Evolutionary conservation across 805 yeast species (phyloP).

Genomic region (Schwanniomyces sp.): DNA sequence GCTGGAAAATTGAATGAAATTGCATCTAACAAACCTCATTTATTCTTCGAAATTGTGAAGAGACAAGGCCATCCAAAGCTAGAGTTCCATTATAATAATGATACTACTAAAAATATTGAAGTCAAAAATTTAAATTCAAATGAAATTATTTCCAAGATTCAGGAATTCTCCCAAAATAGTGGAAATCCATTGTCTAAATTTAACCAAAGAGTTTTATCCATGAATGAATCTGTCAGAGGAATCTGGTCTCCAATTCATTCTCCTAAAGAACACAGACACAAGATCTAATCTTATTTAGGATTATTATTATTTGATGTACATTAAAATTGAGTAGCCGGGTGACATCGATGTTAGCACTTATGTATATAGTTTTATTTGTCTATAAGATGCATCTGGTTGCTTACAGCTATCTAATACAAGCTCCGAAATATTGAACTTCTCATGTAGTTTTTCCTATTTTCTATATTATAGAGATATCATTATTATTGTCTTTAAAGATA

Average conservation of each 20-base stretch:
- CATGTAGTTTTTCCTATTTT: background rate
- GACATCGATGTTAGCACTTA: background rate
- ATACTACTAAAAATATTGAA: constrained; percentile 57
- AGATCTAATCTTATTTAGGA: constrained; percentile 20
- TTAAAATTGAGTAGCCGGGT: background rate
- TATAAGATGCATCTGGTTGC: background rate
- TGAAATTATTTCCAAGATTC: constrained; percentile 64
- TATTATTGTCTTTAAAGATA: no score
- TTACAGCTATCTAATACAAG: background rate
- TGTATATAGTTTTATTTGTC: background rate
- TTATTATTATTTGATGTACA: background rate
- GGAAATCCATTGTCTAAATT: constrained; percentile 67
- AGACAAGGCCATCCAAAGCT: constrained; percentile 82
- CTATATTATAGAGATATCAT: no score
- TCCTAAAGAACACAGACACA: constrained; percentile 39
- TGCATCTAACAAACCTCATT: constrained; percentile 61
- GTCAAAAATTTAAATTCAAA: constrained; percentile 68
- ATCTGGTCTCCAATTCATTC: constrained; percentile 96
- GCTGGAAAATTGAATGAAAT: constrained; percentile 51
- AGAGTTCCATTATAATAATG: constrained; percentile 37
- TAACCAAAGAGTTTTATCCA: constrained; percentile 73
- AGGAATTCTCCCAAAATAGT: constrained; percentile 62
- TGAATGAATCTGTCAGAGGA: constrained; percentile 87
- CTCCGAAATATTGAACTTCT: no score
- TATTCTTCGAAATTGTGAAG: constrained; percentile 69